phyloP scores from a whole-genome alignment of 306 rosid genomes.

The Dryas drummondii region DNA sequence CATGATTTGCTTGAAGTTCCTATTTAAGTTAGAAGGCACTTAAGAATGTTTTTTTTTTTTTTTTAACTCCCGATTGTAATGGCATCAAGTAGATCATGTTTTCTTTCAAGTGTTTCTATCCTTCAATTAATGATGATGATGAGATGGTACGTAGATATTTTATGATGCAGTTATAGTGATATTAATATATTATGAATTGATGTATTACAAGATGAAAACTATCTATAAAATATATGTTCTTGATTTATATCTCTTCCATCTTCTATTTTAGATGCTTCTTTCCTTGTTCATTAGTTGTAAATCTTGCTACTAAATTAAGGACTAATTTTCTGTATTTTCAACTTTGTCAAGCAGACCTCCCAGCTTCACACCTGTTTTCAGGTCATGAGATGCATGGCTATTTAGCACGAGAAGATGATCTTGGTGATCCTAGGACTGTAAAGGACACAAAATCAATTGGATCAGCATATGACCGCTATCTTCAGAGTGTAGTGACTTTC shows the following conservation, averaged over 20 bases:
- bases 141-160: background rate
- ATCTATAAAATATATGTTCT: background rate
- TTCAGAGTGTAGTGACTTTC: conserved; percentile 71
- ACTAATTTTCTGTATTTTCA: background rate
- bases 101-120: background rate
- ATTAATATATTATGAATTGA: background rate
- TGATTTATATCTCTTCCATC: background rate
- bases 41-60: background rate
- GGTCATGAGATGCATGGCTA: conserved; percentile 71
- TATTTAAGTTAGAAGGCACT: background rate
- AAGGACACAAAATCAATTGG: conserved; percentile 68
- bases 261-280: conserved; percentile 1
- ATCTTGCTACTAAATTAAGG: background rate
- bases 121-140: background rate
- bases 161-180: background rate
- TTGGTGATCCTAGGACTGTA: conserved; percentile 42
- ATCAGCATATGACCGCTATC: conserved; percentile 91
- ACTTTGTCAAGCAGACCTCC: conserved; percentile 40
- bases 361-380: conserved; percentile 49
- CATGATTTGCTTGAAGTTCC: background rate
- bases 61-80: background rate
- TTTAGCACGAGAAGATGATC: conserved; percentile 58
- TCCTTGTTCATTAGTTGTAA: background rate
- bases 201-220: background rate
- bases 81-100: background rate